Evolutionary conservation across 2,329 filamentous ascomycete genomes (phyloP), one percentile per base, ranked within the genome.

Genomic region (Penicillium sclerotiorum): DNA sequence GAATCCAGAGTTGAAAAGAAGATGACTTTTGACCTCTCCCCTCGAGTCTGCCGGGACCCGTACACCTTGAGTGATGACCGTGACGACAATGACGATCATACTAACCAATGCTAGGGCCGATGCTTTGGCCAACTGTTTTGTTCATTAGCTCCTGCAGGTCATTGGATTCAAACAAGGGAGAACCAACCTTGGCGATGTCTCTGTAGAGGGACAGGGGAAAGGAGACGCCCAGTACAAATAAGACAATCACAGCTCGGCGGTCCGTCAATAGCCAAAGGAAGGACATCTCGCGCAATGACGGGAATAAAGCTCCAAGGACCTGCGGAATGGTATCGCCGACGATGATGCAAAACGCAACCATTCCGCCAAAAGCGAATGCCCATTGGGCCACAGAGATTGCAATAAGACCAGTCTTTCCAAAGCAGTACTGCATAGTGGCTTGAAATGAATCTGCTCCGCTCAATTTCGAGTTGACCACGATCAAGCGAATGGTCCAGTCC

Each of bases 331-430:
- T 92, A 70, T 99, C 94, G 52, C 94, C 94, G 8, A 99, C 89
- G 64, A 99, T 96, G 64, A 99, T 91, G 59, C 92, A 94, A 71
- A 97, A 99, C 12, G 94, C 94, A 48, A 99, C 85, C 94, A 99
- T 99, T 57, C 94, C 94, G 49, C 94, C 94, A 77, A 97, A 99
- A 2, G 94, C 94, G 79, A 99, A 99, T 22, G 90, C 87, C 93
- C 93, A 99, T 76, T 99, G 94, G 42, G 94, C 94, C 54, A 97
- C 64, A 5, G 84, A 87, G 45, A 99, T 96, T 51, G 94, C 93
- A 58, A 99, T 84, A 48, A 99, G 79, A 0, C 94, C 94, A 15
- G 87, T 80, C 63, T 84, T 86, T 5, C 94, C 94, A 74, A 96
- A 99, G 75, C 94, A 99, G 72, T 93, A 86, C 73, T 96, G 87